A percentile compares a stretch with the other conserved stretches of the same genome.
phyloP scores from a whole-genome alignment of 768 basidiomycete species.

The Boletus sp. region DNA sequence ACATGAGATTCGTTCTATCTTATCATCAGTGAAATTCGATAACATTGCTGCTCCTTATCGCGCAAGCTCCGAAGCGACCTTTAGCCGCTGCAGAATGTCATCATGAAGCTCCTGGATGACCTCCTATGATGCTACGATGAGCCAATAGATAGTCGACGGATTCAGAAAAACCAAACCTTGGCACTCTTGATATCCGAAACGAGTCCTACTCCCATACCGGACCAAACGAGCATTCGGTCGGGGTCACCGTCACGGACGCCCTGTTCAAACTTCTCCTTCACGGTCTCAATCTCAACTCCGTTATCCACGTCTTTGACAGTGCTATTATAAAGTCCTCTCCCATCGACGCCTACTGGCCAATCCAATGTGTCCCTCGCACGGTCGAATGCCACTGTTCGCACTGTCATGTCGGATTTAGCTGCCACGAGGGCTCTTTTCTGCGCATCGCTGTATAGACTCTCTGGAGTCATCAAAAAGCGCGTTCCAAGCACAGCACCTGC shows the following conservation, averaged over 20 bases:
- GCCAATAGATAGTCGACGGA: not conserved
- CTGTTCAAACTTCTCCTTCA: conserved; percentile 45
- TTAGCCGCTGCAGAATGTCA: conserved; percentile 41
- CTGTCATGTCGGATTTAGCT: conserved; percentile 44
- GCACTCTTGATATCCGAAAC: conserved; percentile 45
- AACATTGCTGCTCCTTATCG: conserved; percentile 17
- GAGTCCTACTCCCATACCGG: conserved; percentile 61
- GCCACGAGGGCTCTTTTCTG: conserved; percentile 53
- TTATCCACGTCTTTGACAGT: conserved; percentile 56
- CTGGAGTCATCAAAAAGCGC: conserved; percentile 65
- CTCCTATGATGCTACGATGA: conserved; percentile 38
- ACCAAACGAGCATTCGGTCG: conserved; percentile 60
- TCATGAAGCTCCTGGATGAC: conserved; percentile 51
- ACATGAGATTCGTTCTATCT: conserved; percentile 4
- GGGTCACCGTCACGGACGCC: conserved; percentile 45
- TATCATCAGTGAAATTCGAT: conserved; percentile 23
- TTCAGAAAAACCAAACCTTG: conserved; percentile 30
- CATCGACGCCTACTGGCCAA: conserved; percentile 63
- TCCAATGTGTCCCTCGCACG: conserved; percentile 49
- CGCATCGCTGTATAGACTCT: conserved; percentile 52
- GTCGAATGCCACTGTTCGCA: conserved; percentile 65
- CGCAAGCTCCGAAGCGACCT: conserved; percentile 23
- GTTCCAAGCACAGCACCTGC: conserved; percentile 71
- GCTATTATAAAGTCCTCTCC: conserved; percentile 43
- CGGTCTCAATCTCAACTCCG: conserved; percentile 41